Conservation (phyloP, 345 rosid species). For the Salix brachista region DNA sequence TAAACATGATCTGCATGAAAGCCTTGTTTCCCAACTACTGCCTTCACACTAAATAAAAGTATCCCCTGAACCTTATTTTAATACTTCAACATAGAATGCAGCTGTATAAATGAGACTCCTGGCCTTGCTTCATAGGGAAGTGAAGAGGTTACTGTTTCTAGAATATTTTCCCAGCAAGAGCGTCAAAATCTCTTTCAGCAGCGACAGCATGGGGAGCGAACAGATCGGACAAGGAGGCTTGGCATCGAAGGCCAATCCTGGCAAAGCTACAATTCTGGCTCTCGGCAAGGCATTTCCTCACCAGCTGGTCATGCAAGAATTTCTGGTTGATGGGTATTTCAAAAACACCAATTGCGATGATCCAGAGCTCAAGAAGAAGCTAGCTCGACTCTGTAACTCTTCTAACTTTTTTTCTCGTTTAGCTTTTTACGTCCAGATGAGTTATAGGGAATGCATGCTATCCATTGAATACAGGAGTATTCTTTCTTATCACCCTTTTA, state of each 20-base stretch:
- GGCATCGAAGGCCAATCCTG: constrained; percentile 35
- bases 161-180: not conserved
- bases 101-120: constrained; percentile 26
- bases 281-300: constrained; percentile 92
- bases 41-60: not conserved
- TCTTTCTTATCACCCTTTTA: no score
- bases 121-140: constrained; percentile 11
- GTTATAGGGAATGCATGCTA: not conserved
- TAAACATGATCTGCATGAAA: constrained; percentile 26
- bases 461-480: not conserved
- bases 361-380: constrained; percentile 83
- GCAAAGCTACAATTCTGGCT: constrained; percentile 83
- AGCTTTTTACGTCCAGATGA: not conserved
- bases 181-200: not conserved
- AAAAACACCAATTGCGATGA: constrained; percentile 86
- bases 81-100: not conserved
- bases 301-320: constrained; percentile 96
- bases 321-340: constrained; percentile 87
- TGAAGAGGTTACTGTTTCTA: constrained; percentile 6
- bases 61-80: not conserved
- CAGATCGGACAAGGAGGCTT: constrained; percentile 25
- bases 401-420: constrained; percentile 4
- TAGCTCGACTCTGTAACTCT: constrained; percentile 70
- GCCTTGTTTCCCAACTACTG: constrained; percentile 47
- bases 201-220: constrained; percentile 50